phyloP scores from a whole-genome alignment of 345 rosid genomes.

The Raphanus raphanistrum region DNA sequence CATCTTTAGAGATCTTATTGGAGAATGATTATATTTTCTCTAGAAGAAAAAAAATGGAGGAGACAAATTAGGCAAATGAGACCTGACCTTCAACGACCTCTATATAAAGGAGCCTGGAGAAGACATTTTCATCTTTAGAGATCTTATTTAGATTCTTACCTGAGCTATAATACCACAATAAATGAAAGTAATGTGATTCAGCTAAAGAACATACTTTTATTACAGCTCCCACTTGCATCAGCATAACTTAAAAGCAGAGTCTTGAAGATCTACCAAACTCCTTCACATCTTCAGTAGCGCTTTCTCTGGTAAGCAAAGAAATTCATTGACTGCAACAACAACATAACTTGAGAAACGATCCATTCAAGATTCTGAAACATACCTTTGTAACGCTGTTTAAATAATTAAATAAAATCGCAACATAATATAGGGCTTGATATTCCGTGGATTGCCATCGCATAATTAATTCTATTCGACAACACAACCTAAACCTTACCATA shows the following conservation, averaged over 20 bases:
- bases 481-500: not conserved
- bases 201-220: not conserved
- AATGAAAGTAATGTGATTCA: too few relatives aligned
- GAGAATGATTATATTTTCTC: constrained; percentile 39
- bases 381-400: not conserved
- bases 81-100: too few relatives aligned
- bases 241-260: too few relatives aligned
- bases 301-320: not conserved
- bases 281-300: not conserved
- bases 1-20: constrained; percentile 52
- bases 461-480: not conserved
- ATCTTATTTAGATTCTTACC: too few relatives aligned
- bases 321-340: not conserved
- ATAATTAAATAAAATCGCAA: not conserved
- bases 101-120: too few relatives aligned
- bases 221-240: not conserved
- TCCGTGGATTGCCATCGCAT: not conserved
- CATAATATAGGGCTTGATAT: not conserved
- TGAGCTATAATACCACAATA: not conserved
- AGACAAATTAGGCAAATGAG: too few relatives aligned
- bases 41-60: too few relatives aligned
- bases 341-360: not conserved
- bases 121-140: too few relatives aligned
- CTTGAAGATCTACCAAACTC: not conserved
- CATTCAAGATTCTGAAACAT: not conserved